A percentile compares a stretch with the other conserved stretches of the same genome.
Conservation (phyloP, 768 basidiomycete genomes). For the Strobilomyces confusus region DNA sequence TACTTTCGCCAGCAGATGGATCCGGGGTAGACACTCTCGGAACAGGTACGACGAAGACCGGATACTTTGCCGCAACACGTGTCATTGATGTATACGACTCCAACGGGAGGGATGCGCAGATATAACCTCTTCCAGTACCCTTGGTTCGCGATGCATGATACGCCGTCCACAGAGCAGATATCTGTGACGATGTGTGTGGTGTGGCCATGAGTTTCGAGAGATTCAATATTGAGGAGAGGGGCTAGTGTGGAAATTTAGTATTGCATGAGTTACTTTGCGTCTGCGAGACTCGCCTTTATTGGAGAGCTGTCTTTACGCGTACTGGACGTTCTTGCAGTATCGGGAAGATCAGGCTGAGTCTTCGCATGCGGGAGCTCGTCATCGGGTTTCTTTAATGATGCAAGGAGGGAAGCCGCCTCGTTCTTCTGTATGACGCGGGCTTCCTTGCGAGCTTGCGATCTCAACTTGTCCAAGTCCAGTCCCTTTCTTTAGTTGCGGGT, state of each 20-base stretch:
- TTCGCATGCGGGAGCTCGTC: slow-evolving; percentile 4
- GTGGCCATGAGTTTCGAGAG: slow-evolving; percentile 60
- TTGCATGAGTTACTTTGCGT: neutral
- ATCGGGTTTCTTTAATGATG: slow-evolving; percentile 14
- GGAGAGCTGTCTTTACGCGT: slow-evolving; percentile 63
- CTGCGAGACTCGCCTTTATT: slow-evolving; percentile 45
- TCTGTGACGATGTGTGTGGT: slow-evolving; percentile 67
- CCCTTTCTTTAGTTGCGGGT: slow-evolving; percentile 37
- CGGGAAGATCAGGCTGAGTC: slow-evolving; percentile 1
- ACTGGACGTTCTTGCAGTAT: slow-evolving; percentile 7
- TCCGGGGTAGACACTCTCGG: slow-evolving; percentile 42
- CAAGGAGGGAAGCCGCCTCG: slow-evolving; percentile 14
- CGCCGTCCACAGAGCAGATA: slow-evolving; percentile 82
- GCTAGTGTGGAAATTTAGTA: slow-evolving; percentile 41
- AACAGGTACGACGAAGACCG: slow-evolving; percentile 79
- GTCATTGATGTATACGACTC: slow-evolving; percentile 72
- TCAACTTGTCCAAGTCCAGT: slow-evolving; percentile 37
- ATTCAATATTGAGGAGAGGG: slow-evolving; percentile 79
- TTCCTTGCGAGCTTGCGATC: slow-evolving; percentile 23
- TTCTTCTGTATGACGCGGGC: slow-evolving; percentile 31
- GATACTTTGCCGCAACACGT: slow-evolving; percentile 57
- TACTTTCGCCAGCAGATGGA: slow-evolving; percentile 30
- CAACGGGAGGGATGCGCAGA: slow-evolving; percentile 79
- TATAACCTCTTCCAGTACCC: slow-evolving; percentile 77
- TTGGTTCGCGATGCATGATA: slow-evolving; percentile 82